phyloP scores from a whole-genome alignment of 371 early-diverging fungal genomes.

The Mortierella sp. region DNA sequence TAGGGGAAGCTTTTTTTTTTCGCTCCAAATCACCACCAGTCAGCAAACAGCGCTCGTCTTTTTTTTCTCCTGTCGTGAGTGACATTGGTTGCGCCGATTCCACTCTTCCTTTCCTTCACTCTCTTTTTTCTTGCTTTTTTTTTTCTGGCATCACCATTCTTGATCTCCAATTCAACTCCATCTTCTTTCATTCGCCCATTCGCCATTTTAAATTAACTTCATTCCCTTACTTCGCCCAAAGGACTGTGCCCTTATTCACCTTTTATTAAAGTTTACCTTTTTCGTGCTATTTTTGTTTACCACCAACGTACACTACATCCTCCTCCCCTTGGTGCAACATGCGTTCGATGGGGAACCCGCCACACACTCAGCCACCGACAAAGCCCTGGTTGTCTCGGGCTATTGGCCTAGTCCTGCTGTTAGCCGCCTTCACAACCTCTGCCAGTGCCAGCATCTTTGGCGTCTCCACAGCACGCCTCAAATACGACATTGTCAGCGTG shows the following conservation, averaged over 20 bases:
- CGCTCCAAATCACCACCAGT: too few relatives aligned
- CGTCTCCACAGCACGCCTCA: constrained; percentile 8
- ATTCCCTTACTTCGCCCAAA: not conserved
- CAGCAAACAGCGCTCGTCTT: too few relatives aligned
- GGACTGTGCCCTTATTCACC: not conserved
- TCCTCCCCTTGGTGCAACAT: not conserved
- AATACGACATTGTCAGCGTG: constrained; percentile 42
- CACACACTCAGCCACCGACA: not conserved
- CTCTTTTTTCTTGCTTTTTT: not conserved
- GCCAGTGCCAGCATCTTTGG: constrained; percentile 39
- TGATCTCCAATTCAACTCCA: too few relatives aligned
- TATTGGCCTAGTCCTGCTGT: not conserved
- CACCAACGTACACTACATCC: not conserved
- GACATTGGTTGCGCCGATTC: not conserved
- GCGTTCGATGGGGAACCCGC: not conserved
- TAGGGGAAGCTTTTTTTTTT: too few relatives aligned
- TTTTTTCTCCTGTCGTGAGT: not conserved
- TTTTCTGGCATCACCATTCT: too few relatives aligned
- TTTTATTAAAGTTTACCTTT: not conserved
- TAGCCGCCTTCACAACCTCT: not conserved
- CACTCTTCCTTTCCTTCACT: not conserved
- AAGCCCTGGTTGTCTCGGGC: constrained; percentile 3
- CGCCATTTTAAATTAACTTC: too few relatives aligned
- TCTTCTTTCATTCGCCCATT: not conserved
- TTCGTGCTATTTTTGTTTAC: not conserved